Evolutionary conservation across 306 rosid genomes (phyloP).

Genomic region (Medicago ruthenica): DNA sequence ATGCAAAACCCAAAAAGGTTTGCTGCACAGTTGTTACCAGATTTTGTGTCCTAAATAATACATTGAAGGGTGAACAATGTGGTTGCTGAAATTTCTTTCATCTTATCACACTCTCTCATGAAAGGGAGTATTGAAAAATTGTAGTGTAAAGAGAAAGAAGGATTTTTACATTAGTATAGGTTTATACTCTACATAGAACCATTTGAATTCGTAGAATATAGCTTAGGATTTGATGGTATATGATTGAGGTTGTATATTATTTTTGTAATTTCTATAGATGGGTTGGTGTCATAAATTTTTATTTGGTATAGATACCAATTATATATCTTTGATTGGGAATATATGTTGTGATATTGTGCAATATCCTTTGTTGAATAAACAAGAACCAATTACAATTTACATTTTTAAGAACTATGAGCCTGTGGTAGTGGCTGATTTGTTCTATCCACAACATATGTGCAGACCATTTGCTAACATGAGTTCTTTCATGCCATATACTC

Average conservation of each 20-base stretch:
- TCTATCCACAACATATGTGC: background rate
- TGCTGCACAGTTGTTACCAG: constrained; percentile 92
- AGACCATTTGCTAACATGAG: background rate
- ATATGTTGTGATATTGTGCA: constrained; percentile 40
- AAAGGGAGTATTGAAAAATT: constrained; percentile 53
- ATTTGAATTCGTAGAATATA: constrained; percentile 68
- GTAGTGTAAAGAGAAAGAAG: constrained; percentile 89
- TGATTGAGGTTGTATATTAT: constrained; percentile 97
- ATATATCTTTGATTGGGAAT: constrained; percentile 60
- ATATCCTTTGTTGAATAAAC: constrained; percentile 28
- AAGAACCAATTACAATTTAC: background rate
- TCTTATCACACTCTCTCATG: constrained; percentile 42
- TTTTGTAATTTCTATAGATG: constrained; percentile 76
- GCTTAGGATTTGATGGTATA: constrained; percentile 76
- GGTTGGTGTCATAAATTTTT: constrained; percentile 75
- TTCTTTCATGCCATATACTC: background rate
- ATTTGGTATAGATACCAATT: constrained; percentile 62
- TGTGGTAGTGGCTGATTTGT: background rate
- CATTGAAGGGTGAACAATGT: constrained; percentile 41
- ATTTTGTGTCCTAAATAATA: constrained; percentile 72
- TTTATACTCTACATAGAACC: constrained; percentile 81
- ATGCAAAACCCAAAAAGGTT: constrained; percentile 94
- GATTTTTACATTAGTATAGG: constrained; percentile 79
- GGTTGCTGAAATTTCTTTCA: constrained; percentile 50
- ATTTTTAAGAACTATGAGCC: background rate